Evolutionary conservation across 2,329 filamentous ascomycete species (phyloP).

Genomic region (Geoglossum cookeanum): DNA sequence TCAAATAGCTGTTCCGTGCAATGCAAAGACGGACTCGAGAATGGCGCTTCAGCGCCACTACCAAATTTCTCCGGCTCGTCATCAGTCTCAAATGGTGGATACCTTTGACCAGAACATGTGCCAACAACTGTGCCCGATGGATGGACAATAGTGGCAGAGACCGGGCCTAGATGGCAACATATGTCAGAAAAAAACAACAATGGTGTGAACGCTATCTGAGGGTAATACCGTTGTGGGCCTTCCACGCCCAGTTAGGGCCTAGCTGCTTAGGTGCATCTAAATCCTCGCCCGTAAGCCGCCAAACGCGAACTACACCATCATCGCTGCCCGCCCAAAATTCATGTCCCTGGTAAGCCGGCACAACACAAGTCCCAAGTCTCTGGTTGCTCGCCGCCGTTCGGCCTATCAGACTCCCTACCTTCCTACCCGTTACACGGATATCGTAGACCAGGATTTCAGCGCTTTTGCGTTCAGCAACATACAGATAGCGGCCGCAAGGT

Average conservation of each 20-base stretch:
- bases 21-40: background rate
- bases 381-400: slow-evolving; percentile 31
- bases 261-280: slow-evolving; percentile 23
- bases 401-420: slow-evolving; percentile 29
- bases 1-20: slow-evolving; percentile 11
- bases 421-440: slow-evolving; percentile 31
- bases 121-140: slow-evolving; percentile 27
- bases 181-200: background rate
- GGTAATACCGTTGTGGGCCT: slow-evolving; percentile 22
- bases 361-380: slow-evolving; percentile 35
- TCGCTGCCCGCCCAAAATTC: slow-evolving; percentile 40
- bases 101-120: slow-evolving; percentile 29
- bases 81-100: slow-evolving; percentile 11
- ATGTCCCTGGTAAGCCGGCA: slow-evolving; percentile 18
- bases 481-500: slow-evolving; percentile 36
- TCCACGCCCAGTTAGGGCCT: slow-evolving; percentile 19
- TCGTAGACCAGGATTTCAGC: slow-evolving; percentile 39
- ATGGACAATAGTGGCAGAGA: slow-evolving; percentile 28
- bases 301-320: slow-evolving; percentile 28
- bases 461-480: slow-evolving; percentile 36
- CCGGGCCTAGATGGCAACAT: slow-evolving; percentile 17
- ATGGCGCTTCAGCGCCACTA: background rate
- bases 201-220: background rate
- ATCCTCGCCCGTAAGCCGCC: slow-evolving; percentile 19
- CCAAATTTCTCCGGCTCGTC: slow-evolving; percentile 2